phyloP scores from a whole-genome alignment of 805 yeast species.

The Teunomyces funiuensis region DNA sequence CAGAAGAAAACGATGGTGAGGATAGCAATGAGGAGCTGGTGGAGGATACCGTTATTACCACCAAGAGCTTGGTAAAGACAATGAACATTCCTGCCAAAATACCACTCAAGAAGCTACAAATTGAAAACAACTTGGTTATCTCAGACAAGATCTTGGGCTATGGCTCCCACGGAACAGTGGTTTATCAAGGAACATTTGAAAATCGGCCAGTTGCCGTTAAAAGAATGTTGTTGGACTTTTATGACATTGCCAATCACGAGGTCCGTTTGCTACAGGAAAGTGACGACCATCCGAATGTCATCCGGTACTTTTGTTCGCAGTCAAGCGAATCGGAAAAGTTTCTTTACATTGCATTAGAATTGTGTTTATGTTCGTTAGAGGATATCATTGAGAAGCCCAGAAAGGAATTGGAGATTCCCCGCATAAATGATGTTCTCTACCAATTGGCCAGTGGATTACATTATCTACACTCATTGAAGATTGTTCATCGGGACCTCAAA shows the following conservation, averaged over 20 bases:
- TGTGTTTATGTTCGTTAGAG: slow-evolving; percentile 86
- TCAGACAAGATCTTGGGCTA: slow-evolving; percentile 83
- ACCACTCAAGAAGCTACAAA: slow-evolving; percentile 35
- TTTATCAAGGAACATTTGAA: slow-evolving; percentile 85
- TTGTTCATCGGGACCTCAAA: slow-evolving; percentile 91
- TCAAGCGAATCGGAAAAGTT: slow-evolving; percentile 71
- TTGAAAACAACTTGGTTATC: slow-evolving; percentile 55
- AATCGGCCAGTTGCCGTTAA: slow-evolving; percentile 95
- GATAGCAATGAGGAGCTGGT: slow-evolving; percentile 13
- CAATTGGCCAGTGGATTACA: slow-evolving; percentile 85
- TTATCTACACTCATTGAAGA: slow-evolving; percentile 84
- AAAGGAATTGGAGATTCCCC: slow-evolving; percentile 33
- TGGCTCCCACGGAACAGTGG: slow-evolving; percentile 97
- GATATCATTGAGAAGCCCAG: slow-evolving; percentile 67
- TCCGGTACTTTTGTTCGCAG: slow-evolving; percentile 91
- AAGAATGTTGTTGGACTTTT: slow-evolving; percentile 88
- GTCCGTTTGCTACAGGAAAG: slow-evolving; percentile 85
- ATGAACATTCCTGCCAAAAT: slow-evolving; percentile 13
- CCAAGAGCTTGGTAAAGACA: slow-evolving; percentile 30
- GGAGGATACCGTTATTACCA: slow-evolving; percentile 20
- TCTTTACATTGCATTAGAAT: slow-evolving; percentile 87
- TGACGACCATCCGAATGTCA: slow-evolving; percentile 95
- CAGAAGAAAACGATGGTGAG: slow-evolving; percentile 3
- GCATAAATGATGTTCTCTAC: slow-evolving; percentile 54
- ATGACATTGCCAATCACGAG: slow-evolving; percentile 91